phyloP scores from a whole-genome alignment of 2,329 filamentous ascomycete genomes.

The Fusarium armeniacum region DNA sequence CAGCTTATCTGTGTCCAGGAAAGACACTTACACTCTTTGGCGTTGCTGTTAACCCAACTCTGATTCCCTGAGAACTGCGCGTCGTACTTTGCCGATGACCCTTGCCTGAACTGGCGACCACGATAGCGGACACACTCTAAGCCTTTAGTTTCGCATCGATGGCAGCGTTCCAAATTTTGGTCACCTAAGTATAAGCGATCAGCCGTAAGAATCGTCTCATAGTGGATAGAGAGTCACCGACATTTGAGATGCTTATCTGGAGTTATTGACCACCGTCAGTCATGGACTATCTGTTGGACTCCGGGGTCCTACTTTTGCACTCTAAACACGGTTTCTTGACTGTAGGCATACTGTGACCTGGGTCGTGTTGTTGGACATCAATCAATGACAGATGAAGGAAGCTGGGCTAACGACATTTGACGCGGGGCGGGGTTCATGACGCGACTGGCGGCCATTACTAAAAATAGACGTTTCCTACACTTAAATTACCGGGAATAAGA shows the following conservation, averaged over 20 bases:
- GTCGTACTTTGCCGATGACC: constrained; percentile 45
- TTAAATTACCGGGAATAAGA: no score
- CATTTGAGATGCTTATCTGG: constrained; percentile 46
- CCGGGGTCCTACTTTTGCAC: constrained; percentile 30
- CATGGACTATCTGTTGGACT: accelerated
- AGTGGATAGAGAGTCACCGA: background rate
- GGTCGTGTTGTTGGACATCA: accelerated
- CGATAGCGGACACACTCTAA: constrained; percentile 30
- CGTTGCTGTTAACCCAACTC: constrained; percentile 43
- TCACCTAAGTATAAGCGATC: constrained; percentile 13
- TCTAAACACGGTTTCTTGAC: constrained; percentile 40
- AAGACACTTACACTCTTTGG: constrained; percentile 31
- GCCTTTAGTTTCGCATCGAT: constrained; percentile 26
- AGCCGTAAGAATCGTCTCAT: background rate
- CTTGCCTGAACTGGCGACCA: constrained; percentile 32
- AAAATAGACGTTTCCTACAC: background rate
- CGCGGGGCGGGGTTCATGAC: background rate
- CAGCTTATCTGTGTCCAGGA: accelerated
- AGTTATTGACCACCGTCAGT: background rate
- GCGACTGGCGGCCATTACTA: background rate
- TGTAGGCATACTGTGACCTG: constrained; percentile 15
- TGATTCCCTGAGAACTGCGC: constrained; percentile 40
- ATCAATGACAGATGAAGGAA: background rate
- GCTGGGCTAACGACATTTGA: constrained; percentile 21
- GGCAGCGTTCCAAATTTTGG: constrained; percentile 12